Percentiles rank a stretch among this genome's conserved stretches.
phyloP scores from a whole-genome alignment of 2,329 filamentous ascomycete genomes.

The Monosporascus sp. region DNA sequence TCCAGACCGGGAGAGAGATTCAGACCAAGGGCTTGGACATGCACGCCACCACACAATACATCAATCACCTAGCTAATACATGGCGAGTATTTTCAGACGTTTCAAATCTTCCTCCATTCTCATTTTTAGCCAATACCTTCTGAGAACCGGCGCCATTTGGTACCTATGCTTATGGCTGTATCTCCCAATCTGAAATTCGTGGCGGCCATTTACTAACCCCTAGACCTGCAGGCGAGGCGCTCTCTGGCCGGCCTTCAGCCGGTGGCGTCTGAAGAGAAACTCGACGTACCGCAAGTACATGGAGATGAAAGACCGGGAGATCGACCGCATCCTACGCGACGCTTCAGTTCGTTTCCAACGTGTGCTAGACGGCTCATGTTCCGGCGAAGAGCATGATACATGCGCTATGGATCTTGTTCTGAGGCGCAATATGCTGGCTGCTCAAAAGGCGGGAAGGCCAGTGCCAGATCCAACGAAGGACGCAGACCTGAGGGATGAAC shows the following conservation, averaged over 20 bases:
- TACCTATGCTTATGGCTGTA: no score
- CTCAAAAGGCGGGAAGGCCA: constrained; percentile 26
- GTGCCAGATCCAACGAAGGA: constrained; percentile 18
- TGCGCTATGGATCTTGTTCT: constrained; percentile 32
- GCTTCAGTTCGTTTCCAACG: constrained; percentile 15
- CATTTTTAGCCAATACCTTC: no score
- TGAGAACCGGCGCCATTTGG: no score
- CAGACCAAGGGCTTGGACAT: constrained; percentile 7
- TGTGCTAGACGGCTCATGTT: constrained; percentile 10
- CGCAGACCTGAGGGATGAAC: constrained; percentile 21
- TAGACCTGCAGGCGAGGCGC: no score
- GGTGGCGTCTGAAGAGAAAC: constrained; percentile 7
- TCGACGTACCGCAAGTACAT: constrained; percentile 12
- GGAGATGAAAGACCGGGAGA: constrained; percentile 13
- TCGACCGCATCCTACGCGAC: constrained; percentile 14
- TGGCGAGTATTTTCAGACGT: not conserved
- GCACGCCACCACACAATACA: constrained; percentile 6
- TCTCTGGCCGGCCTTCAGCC: constrained; percentile 4
- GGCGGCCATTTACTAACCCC: not conserved
- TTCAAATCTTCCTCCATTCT: no score
- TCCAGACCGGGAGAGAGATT: constrained; percentile 1
- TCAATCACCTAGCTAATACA: constrained; percentile 3
- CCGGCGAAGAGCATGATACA: constrained; percentile 21
- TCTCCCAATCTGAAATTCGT: no score
- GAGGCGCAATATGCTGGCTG: constrained; percentile 25